These are phyloP conservation scores for Rhazya stricta DNA, from an alignment of 257 asterid genomes.

Conservation along the genomic window DNA sequence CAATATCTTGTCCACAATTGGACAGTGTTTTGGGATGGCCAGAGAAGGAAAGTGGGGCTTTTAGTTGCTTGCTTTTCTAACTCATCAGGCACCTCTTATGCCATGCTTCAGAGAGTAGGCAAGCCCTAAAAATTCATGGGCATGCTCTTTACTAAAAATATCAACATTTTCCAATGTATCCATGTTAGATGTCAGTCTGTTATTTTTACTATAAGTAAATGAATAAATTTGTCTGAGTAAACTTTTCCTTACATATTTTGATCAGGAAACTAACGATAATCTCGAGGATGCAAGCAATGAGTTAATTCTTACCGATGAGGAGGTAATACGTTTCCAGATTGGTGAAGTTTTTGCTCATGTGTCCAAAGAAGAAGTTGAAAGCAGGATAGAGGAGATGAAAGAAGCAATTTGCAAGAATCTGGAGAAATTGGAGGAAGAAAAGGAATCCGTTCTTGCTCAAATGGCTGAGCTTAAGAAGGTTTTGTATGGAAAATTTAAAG, in stretches of 20 bases:
- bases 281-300: conserved; percentile 94
- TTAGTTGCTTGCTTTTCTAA: not conserved
- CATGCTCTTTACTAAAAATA: not conserved
- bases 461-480: conserved; percentile 80
- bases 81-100: not conserved
- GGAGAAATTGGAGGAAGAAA: conserved; percentile 78
- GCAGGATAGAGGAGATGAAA: conserved; percentile 70
- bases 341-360: conserved; percentile 92
- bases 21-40: not conserved
- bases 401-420: conserved; percentile 59
- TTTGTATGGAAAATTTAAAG: conserved; percentile 74
- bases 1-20: not conserved
- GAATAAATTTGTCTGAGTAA: not conserved
- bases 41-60: not conserved
- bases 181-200: not conserved
- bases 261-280: conserved; percentile 70
- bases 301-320: conserved; percentile 85
- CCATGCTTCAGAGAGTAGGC: not conserved
- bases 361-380: conserved; percentile 79
- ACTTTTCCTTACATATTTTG: not conserved
- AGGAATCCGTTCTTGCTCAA: conserved; percentile 52
- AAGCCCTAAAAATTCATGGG: not conserved
- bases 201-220: no score
- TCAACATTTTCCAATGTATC: not conserved
- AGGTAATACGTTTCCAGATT: conserved; percentile 75